Evolutionary conservation across 371 early-diverging fungal species (phyloP).

Genomic region (Apophysomyces ossiformis): DNA sequence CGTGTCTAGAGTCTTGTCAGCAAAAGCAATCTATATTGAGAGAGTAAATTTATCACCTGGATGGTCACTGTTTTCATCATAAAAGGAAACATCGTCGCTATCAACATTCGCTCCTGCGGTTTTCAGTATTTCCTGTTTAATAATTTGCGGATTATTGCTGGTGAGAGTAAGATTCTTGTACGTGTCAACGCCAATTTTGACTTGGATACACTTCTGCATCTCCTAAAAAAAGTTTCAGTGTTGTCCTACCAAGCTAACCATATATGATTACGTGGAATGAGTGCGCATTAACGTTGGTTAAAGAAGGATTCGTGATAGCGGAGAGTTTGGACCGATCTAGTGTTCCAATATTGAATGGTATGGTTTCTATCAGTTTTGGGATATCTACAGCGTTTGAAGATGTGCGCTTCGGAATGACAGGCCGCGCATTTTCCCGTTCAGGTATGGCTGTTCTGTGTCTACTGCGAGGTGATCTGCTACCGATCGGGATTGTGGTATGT

Average conservation of each 20-base stretch:
- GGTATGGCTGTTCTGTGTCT: slow-evolving; percentile 3
- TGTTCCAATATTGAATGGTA: slow-evolving; percentile 19
- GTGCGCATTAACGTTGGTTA: background rate
- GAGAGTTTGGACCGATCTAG: slow-evolving; percentile 9
- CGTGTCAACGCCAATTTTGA: slow-evolving; percentile 43
- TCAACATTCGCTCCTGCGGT: slow-evolving; percentile 39
- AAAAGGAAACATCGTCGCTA: slow-evolving; percentile 38
- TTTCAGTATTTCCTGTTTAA: slow-evolving; percentile 43
- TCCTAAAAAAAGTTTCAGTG: background rate
- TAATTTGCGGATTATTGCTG: slow-evolving; percentile 37
- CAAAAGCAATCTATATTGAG: background rate
- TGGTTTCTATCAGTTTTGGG: slow-evolving; percentile 26
- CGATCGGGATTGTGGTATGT: background rate
- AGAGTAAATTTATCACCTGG: slow-evolving; percentile 32
- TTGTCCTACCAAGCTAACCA: background rate
- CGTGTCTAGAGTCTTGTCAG: slow-evolving; percentile 24
- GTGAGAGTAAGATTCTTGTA: slow-evolving; percentile 49
- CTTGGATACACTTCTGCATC: slow-evolving; percentile 32
- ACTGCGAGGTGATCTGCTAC: slow-evolving; percentile 4
- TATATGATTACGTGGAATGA: background rate
- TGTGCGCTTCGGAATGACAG: slow-evolving; percentile 34
- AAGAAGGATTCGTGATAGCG: background rate
- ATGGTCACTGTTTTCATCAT: slow-evolving; percentile 48
- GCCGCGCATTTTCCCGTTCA: slow-evolving; percentile 17
- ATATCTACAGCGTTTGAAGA: slow-evolving; percentile 40